Evolutionary conservation across 179 eudicot genomes (phyloP).

Genomic region (Nepenthes alata): DNA sequence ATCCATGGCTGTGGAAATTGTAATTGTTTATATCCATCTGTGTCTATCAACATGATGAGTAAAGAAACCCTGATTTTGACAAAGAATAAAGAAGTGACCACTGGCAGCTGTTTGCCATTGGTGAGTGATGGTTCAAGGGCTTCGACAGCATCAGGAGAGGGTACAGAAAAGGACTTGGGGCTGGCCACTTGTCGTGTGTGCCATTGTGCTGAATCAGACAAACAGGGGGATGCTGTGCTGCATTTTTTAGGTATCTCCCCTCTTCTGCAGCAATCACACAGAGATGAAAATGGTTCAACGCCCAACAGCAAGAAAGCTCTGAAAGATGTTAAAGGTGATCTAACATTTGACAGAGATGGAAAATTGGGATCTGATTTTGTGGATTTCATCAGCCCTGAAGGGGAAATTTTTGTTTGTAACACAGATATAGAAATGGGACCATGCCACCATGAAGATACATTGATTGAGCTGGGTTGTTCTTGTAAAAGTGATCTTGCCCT

Average conservation of each 20-base stretch:
- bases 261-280: slow-evolving; percentile 17
- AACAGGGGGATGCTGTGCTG: slow-evolving; percentile 60
- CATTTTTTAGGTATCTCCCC: slow-evolving; percentile 57
- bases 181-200: slow-evolving; percentile 80
- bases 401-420: slow-evolving; percentile 72
- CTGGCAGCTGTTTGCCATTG: slow-evolving; percentile 26
- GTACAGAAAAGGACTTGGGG: slow-evolving; percentile 48
- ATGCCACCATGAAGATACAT: slow-evolving; percentile 26
- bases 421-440: slow-evolving; percentile 64
- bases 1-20: slow-evolving; percentile 5
- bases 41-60: slow-evolving; percentile 21
- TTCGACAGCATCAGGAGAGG: slow-evolving; percentile 30
- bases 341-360: slow-evolving; percentile 17
- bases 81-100: slow-evolving; percentile 18
- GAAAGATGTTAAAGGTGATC: slow-evolving; percentile 24
- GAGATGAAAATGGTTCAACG: slow-evolving; percentile 15
- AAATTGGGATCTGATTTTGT: slow-evolving; percentile 28
- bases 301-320: slow-evolving; percentile 20
- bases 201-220: slow-evolving; percentile 78
- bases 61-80: slow-evolving; percentile 25
- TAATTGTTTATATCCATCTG: background rate
- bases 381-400: slow-evolving; percentile 72
- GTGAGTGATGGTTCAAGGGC: slow-evolving; percentile 29
- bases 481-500: slow-evolving; percentile 84
- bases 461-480: slow-evolving; percentile 78